Evolutionary conservation across 306 rosid genomes (phyloP).

Genomic region (Citrullus mucosospermus): DNA sequence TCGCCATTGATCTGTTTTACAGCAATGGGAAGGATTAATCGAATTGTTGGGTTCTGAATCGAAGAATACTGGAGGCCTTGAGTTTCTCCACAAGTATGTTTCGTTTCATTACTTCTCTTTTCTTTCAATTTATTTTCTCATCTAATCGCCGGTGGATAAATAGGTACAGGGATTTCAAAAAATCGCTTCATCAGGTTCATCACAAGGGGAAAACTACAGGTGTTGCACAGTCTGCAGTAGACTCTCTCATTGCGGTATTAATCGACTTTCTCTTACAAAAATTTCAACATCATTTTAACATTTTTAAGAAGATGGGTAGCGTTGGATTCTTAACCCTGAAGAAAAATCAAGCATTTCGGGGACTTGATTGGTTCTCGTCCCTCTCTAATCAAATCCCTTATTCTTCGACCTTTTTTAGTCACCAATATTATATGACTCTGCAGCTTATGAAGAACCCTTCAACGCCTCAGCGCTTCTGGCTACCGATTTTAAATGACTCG

Average conservation of each 20-base stretch:
- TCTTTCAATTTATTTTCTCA: conserved; percentile 3
- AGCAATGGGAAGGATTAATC: conserved; percentile 97
- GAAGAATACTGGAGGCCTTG: conserved; percentile 79
- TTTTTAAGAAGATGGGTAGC: neutral
- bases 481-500: conserved; percentile 80
- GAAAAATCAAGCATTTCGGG: too few relatives aligned
- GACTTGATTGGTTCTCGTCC: neutral
- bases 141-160: conserved; percentile 10
- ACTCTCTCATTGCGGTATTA: conserved; percentile 58
- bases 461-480: conserved; percentile 90
- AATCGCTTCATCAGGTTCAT: conserved; percentile 57
- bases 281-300: neutral
- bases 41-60: conserved; percentile 91
- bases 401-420: neutral
- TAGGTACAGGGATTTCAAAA: conserved; percentile 92
- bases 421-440: neutral
- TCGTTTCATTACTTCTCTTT: neutral
- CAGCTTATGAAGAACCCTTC: conserved; percentile 91
- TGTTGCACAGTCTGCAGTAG: conserved; percentile 66
- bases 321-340: neutral
- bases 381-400: neutral
- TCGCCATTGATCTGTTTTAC: conserved; percentile 11
- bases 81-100: conserved; percentile 79
- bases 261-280: neutral
- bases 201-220: conserved; percentile 43